Conservation (phyloP, 805 yeast genomes). For the Starmerella tilneyi region DNA sequence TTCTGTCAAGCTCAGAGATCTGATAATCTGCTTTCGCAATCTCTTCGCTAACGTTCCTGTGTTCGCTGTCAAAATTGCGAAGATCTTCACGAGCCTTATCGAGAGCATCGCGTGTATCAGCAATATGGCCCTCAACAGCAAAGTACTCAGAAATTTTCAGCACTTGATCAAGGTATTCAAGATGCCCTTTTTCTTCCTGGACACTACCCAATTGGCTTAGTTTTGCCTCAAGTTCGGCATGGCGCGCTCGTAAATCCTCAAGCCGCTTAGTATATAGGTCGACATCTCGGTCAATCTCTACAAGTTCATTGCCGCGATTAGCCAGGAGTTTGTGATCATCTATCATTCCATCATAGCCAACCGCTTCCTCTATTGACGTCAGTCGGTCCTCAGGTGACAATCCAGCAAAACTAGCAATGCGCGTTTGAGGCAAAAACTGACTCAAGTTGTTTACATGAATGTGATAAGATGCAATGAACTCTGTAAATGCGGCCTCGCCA, state of each 20-base stretch:
- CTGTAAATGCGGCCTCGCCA: conserved; percentile 36
- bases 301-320: conserved; percentile 4
- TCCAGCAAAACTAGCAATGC: conserved; percentile 85
- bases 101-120: neutral
- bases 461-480: conserved; percentile 61
- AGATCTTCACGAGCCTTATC: conserved; percentile 27
- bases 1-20: neutral
- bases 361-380: conserved; percentile 68
- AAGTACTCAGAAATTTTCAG: neutral
- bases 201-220: conserved; percentile 9
- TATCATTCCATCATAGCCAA: conserved; percentile 44
- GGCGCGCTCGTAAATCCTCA: neutral
- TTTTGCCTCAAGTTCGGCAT: neutral
- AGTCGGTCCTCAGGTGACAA: conserved; percentile 65
- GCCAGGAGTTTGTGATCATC: conserved; percentile 47
- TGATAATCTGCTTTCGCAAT: neutral
- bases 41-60: neutral
- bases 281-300: neutral
- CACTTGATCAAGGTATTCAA: conserved; percentile 4
- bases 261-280: neutral
- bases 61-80: conserved; percentile 20
- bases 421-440: conserved; percentile 89
- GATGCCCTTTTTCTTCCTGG: conserved; percentile 18
- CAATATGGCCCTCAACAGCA: neutral
- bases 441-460: conserved; percentile 87